Conservation (phyloP, 441 rosid genomes). For the Croton setiger region DNA sequence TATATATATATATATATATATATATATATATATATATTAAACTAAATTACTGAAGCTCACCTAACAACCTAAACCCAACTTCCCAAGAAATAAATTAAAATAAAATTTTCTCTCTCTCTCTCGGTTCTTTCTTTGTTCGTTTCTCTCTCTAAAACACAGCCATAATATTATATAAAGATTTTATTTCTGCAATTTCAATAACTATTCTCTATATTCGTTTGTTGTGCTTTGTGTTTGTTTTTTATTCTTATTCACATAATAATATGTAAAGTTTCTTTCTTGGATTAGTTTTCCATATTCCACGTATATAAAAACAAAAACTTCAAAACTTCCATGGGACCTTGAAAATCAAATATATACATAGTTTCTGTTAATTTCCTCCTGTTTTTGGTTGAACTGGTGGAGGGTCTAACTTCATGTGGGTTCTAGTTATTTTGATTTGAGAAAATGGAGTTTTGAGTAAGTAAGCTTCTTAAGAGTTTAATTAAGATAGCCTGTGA, state of each 20-base stretch:
- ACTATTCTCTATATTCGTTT: conserved; percentile 28
- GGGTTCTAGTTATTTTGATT: conserved; percentile 18
- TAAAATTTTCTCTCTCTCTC: background rate
- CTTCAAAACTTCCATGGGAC: conserved; percentile 5
- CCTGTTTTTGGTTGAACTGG: conserved; percentile 3
- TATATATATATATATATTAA: too few species aligned
- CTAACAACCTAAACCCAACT: background rate
- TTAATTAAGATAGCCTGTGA: conserved; percentile 26
- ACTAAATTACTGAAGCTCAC: too few species aligned
- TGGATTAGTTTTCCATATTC: conserved; percentile 16
- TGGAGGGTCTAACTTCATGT: conserved; percentile 14
- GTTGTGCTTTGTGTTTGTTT: conserved; percentile 34
- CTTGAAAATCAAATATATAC: background rate
- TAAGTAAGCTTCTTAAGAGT: conserved; percentile 27
- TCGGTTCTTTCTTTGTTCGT: background rate
- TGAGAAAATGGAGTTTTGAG: conserved; percentile 28
- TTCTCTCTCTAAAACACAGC: background rate
- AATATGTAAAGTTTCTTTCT: background rate
- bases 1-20: too few species aligned
- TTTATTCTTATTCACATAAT: conserved; percentile 36
- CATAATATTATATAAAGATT: conserved; percentile 10
- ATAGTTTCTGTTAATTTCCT: background rate
- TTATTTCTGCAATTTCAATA: conserved; percentile 25
- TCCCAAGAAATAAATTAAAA: background rate
- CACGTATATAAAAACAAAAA: background rate